Percentiles rank a stretch among this genome's conserved stretches.
phyloP scores from a whole-genome alignment of 345 rosid species.

The Cardiospermum halicacabum region DNA sequence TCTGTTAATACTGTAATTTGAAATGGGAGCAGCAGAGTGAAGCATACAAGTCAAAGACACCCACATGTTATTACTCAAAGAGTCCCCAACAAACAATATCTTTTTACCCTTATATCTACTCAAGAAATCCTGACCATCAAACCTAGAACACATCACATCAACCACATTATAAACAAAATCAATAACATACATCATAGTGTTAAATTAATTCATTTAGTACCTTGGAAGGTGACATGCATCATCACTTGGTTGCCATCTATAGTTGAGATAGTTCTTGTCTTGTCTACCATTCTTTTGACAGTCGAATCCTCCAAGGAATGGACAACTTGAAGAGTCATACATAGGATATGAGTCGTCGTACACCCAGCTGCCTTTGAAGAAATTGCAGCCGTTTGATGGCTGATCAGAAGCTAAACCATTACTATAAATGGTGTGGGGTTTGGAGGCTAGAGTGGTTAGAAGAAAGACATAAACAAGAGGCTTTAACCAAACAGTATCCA shows the following conservation, averaged over 20 bases:
- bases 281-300: constrained; percentile 45
- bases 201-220: too few species aligned
- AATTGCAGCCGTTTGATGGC: constrained; percentile 23
- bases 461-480: background rate
- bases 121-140: constrained; percentile 29
- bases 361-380: constrained; percentile 45
- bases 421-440: background rate
- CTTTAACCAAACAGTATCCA: constrained; percentile 5
- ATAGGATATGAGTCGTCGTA: constrained; percentile 29
- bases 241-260: constrained; percentile 43
- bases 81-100: constrained; percentile 46
- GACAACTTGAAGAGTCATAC: constrained; percentile 35
- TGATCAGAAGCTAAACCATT: background rate
- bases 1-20: constrained; percentile 7
- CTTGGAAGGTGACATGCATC: constrained; percentile 48
- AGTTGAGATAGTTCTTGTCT: constrained; percentile 37
- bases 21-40: constrained; percentile 22
- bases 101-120: constrained; percentile 30
- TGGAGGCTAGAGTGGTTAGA: background rate
- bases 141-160: constrained; percentile 8
- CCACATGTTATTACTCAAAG: constrained; percentile 44
- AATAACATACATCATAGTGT: background rate
- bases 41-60: constrained; percentile 31
- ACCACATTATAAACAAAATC: background rate
- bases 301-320: constrained; percentile 33